Base-by-base conservation (phyloP, 164 flowering plant species). In the Euptelea pleiosperma region DNA sequence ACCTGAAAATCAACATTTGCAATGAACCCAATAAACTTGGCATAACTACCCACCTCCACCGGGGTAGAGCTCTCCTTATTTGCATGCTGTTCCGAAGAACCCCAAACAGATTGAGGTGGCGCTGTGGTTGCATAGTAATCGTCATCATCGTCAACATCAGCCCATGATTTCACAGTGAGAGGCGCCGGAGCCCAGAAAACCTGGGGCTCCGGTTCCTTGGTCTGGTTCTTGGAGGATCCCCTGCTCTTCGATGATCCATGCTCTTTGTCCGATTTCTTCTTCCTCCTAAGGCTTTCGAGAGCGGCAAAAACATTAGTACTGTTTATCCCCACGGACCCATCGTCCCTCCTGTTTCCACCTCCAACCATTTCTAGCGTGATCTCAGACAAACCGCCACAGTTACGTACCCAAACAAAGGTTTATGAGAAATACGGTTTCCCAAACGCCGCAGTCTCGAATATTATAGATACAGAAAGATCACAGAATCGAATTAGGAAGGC, bases 61-160 rank as follows among this genome's bases (percentile, higher is more conserved):
- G 61, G 69, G 42, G 67, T 46, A 2, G 71, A 22, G 57, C 70
- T 68, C 14, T 73, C 86, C 61, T 79, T 60, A 12, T n/a, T 55
- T 67, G 53, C 36, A n/a, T 68, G 63, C 21, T 55, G 54, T 33
- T 70, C 74, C 14, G 73, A 50, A n/a, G 72, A 19, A 39, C 73
- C 78, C 91, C 87, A 84, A 35, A 62, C 73, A 2, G 79, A 15
- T 55, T 47, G 79, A 11, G 86, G 90, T 6, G 92, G 89, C 0
- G 92, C 89, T 0, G 85, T 72, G 35, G 93, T 79, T 29, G 84
- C 85, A 48, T 72, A 86, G 58, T 85, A 89, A 64, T 92, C 95
- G 33, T 88, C 97, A 41, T 90, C 98, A 60, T 87, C 96, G 35
- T 86, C 95, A 14, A 85, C 91, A 70, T 92, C 98, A 6, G 96